Conservation (phyloP, 805 yeast genomes). For the Candida palmyrensis region DNA sequence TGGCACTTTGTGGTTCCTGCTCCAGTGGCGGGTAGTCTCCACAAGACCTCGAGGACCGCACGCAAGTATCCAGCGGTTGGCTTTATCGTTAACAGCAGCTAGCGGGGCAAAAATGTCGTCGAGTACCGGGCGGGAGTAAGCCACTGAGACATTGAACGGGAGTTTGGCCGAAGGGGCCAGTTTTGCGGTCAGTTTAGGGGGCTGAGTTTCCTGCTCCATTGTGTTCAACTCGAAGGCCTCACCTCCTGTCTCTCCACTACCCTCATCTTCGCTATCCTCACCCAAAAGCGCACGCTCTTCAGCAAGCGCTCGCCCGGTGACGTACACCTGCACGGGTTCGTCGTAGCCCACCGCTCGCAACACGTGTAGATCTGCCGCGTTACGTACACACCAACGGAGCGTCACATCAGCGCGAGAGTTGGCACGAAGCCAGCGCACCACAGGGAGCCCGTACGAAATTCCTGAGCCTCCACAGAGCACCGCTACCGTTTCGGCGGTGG, state of each 20-base stretch:
- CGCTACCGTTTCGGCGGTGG: constrained; percentile 44
- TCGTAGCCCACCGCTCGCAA: constrained; percentile 31
- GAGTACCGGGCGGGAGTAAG: too few relatives aligned
- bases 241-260: neutral
- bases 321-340: constrained; percentile 30
- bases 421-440: constrained; percentile 37
- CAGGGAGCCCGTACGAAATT: constrained; percentile 55
- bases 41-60: constrained; percentile 54
- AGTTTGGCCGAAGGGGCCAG: too few relatives aligned
- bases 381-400: constrained; percentile 52
- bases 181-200: too few relatives aligned
- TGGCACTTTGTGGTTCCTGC: constrained; percentile 28
- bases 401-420: constrained; percentile 20
- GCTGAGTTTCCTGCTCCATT: too few relatives aligned
- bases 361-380: constrained; percentile 42
- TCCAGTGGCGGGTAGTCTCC: constrained; percentile 33
- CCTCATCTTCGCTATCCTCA: constrained; percentile 1
- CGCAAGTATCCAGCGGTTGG: constrained; percentile 48
- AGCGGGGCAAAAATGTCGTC: constrained; percentile 22
- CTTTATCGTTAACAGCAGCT: constrained; percentile 22
- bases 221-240: neutral
- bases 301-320: constrained; percentile 35
- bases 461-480: constrained; percentile 75
- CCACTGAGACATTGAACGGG: constrained; percentile 43
- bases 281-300: too few relatives aligned